Percentiles rank a stretch among this genome's conserved stretches.
phyloP scores from a whole-genome alignment of 768 basidiomycete species.

The Sutorius australiensis region DNA sequence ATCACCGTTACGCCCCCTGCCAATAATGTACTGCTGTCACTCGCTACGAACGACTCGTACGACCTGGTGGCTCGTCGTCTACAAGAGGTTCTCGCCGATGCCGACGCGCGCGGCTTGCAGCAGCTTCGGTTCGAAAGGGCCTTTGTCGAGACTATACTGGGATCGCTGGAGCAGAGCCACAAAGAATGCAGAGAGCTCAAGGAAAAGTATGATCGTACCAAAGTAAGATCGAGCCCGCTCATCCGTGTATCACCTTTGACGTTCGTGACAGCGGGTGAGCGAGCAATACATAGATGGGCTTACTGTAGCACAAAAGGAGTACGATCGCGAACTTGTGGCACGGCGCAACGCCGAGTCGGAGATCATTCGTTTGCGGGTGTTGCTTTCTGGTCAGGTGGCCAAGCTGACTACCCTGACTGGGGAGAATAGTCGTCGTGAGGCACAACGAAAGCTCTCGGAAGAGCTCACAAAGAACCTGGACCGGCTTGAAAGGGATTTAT shows the following conservation, averaged over 20 bases:
- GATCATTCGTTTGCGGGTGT: slow-evolving; percentile 76
- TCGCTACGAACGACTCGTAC: slow-evolving; percentile 32
- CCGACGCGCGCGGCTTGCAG: slow-evolving; percentile 53
- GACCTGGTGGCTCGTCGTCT: slow-evolving; percentile 50
- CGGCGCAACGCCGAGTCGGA: slow-evolving; percentile 91
- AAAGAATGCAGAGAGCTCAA: slow-evolving; percentile 62
- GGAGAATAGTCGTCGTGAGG: slow-evolving; percentile 72
- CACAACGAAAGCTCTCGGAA: slow-evolving; percentile 72
- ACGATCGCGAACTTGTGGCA: slow-evolving; percentile 84
- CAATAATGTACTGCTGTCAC: slow-evolving; percentile 24
- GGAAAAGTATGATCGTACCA: slow-evolving; percentile 77
- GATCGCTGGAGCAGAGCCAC: slow-evolving; percentile 60
- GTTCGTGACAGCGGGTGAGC: slow-evolving; percentile 67
- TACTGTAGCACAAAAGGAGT: slow-evolving; percentile 89
- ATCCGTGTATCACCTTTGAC: neutral
- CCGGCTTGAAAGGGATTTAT: slow-evolving; percentile 80
- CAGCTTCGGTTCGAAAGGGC: slow-evolving; percentile 70
- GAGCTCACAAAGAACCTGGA: slow-evolving; percentile 75
- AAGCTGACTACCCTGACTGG: slow-evolving; percentile 81
- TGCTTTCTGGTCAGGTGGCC: slow-evolving; percentile 87
- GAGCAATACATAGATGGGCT: slow-evolving; percentile 91
- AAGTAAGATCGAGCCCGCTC: slow-evolving; percentile 50
- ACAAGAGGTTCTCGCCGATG: slow-evolving; percentile 58
- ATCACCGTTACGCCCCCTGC: slow-evolving; percentile 47
- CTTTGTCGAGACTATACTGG: slow-evolving; percentile 67